These are phyloP conservation scores for Schizosaccharomyces pombe DNA, from an alignment of 805 yeast species.

Conservation along the genomic window DNA sequence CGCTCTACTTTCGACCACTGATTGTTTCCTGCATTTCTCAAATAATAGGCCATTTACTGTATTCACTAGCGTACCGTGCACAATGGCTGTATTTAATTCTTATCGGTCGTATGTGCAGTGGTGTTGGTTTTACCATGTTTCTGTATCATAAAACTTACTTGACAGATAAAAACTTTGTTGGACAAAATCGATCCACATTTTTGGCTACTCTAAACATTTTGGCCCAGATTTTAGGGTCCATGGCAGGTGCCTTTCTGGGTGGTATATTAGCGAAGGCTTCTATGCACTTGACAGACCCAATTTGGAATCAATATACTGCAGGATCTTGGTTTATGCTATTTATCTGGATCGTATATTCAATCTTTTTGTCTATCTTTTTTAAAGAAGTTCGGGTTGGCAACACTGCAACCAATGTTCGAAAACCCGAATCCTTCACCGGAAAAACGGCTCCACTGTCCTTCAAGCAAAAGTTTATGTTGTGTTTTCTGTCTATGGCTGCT, in stretches of 20 bases:
- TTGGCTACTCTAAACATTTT: not conserved
- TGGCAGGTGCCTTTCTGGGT: slow-evolving; percentile 2
- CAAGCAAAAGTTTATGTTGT: not conserved
- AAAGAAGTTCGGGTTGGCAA: not conserved
- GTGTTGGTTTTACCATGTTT: not conserved
- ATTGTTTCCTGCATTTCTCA: not conserved
- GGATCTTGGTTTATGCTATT: not conserved
- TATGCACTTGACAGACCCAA: not conserved
- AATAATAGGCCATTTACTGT: not conserved
- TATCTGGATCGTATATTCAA: not conserved
- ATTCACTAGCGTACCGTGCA: not conserved
- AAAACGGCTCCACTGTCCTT: not conserved
- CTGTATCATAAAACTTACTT: not conserved
- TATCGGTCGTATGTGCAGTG: not conserved
- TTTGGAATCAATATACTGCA: not conserved
- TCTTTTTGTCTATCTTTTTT: not conserved
- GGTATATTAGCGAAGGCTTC: slow-evolving; percentile 1
- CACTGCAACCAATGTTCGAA: not conserved
- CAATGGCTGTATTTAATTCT: not conserved
- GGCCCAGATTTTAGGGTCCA: not conserved
- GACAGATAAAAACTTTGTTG: not conserved
- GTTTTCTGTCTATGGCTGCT: not conserved
- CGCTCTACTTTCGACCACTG: slow-evolving; percentile 1
- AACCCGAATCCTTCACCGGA: not conserved
- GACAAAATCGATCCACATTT: not conserved